A percentile compares a stretch with the other conserved stretches of the same genome.
These are phyloP conservation scores for Tagetes patula DNA, from an alignment of 129 eudicot species.

Conservation along the genomic window DNA sequence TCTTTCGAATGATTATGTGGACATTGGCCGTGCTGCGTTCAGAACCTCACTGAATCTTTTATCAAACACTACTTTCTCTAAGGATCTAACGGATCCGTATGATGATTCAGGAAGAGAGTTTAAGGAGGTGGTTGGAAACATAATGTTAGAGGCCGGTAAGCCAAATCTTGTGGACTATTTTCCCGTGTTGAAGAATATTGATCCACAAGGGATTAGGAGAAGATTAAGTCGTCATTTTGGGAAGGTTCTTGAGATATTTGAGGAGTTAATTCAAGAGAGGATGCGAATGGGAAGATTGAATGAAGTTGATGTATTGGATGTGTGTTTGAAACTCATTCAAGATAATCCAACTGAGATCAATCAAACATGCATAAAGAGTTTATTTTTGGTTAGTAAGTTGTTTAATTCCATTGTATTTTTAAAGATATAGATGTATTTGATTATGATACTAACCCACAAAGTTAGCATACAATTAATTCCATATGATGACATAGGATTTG, in stretches of 20 bases:
- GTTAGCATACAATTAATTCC: not conserved
- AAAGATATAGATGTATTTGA: too few relatives aligned
- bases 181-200: constrained; percentile 33
- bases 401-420: too few relatives aligned
- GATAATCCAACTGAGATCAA: constrained; percentile 25
- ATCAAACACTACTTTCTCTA: constrained; percentile 41
- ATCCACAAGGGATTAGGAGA: constrained; percentile 24
- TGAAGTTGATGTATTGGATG: constrained; percentile 23
- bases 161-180: constrained; percentile 37
- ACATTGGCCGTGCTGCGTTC: constrained; percentile 61
- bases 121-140: constrained; percentile 20
- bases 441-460: not conserved
- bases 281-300: not conserved
- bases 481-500: not conserved
- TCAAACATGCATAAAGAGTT: constrained; percentile 18
- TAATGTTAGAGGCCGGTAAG: constrained; percentile 32
- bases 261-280: constrained; percentile 23
- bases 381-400: constrained; percentile 21
- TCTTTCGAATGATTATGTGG: constrained; percentile 24
- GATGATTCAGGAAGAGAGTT: constrained; percentile 37
- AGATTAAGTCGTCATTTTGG: constrained; percentile 15
- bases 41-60: constrained; percentile 36
- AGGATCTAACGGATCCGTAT: constrained; percentile 36
- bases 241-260: constrained; percentile 21
- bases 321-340: constrained; percentile 13